Base-by-base conservation (phyloP, 345 rosid species). In the Viola odorata region DNA sequence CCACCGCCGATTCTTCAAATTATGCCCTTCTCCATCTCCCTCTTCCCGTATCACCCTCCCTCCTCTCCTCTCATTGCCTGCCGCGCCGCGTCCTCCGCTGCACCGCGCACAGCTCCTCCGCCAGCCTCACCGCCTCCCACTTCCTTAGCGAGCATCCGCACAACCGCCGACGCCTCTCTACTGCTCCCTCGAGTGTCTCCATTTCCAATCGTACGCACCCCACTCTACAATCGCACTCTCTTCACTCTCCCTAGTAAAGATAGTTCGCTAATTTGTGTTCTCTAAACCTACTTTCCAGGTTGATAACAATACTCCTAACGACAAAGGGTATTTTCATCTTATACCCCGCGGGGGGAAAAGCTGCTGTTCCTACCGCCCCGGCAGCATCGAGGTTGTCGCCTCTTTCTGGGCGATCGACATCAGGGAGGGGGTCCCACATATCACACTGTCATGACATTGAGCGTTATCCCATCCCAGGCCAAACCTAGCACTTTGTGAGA, bases 161-260 rank as follows among this genome's bases (percentile, higher is more conserved):
- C 82, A 23, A 51, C 76, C 45, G 7, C 73, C 45, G 16, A 50
- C 6, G 53, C 79, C 39, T 74, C 91, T 48, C 75, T 71, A 47
- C 8, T 85, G 91, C 75, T 83, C 91, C 16, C 87, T 92, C 51
- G 81, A 87, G 59, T 89, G 96, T 64, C 83, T 87, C 51, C 98
- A 87, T 73, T 92, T 92, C 75, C 75, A 89, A 52, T 72, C 85
- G 94, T 92, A 81, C 60, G 77, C 75, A 55, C 36, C 32, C 32
- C 2, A 23, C 32, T 23, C 32, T 23, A 23, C 32, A 23, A 1
- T 23, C 32, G 32, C 1, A 2, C 32, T 23, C 32, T 6, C 55
- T 50, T n/a, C 42, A 47, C 48, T 53, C 39, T n/a, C 49, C 17
- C 55, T 55, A 13, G 8, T 3, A 39, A 12, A 9, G 4, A 14